These are phyloP conservation scores for Oryza coarctata DNA, from an alignment of 176 grass and related monocot genomes.

Conservation along the genomic window DNA sequence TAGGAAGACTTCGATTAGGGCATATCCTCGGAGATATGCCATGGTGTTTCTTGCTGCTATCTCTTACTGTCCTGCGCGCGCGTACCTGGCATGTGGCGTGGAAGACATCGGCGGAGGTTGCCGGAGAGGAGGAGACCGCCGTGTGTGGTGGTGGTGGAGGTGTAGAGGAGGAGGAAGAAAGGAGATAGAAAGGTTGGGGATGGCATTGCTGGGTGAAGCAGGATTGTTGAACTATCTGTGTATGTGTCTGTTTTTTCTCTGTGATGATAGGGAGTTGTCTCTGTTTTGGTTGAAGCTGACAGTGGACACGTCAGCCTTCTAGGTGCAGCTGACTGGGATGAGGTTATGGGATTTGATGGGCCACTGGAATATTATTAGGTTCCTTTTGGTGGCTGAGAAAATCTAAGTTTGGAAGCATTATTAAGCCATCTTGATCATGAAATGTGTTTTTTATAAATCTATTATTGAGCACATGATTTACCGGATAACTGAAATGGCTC, in stretches of 20 bases:
- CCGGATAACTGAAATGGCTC: background rate
- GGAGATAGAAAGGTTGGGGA: conserved; percentile 1
- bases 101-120: background rate
- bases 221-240: background rate
- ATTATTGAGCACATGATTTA: background rate
- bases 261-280: too few species aligned
- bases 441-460: too few species aligned
- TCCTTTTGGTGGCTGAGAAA: background rate
- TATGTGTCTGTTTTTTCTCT: background rate
- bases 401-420: background rate
- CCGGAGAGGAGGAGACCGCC: background rate
- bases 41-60: background rate
- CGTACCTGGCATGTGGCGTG: conserved; percentile 8
- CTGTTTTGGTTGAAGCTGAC: background rate
- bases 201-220: background rate
- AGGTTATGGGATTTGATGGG: too few species aligned
- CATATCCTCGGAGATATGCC: background rate
- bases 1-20: background rate
- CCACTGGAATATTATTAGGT: background rate
- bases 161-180: background rate
- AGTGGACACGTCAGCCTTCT: background rate
- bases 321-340: background rate
- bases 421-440: too few species aligned
- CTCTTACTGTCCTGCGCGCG: background rate
- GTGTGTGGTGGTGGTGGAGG: background rate